These are phyloP conservation scores for Sclerotinia minor DNA, from an alignment of 2,329 filamentous ascomycete species.

Conservation along the genomic window DNA sequence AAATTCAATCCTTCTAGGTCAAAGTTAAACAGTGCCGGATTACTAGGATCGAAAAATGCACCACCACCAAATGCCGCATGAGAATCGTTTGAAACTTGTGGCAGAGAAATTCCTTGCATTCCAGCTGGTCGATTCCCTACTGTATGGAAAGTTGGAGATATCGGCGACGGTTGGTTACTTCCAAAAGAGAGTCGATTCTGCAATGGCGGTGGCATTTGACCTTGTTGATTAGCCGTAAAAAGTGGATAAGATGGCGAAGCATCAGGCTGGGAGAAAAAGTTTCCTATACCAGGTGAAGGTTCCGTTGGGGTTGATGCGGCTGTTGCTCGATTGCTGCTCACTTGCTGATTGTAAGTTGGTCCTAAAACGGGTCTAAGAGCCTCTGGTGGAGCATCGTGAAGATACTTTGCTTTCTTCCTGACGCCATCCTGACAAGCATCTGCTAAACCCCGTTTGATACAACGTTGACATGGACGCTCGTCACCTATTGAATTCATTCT, in stretches of 20 bases:
- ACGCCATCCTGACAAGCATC: conserved; percentile 94
- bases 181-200: conserved; percentile 52
- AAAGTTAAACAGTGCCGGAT: conserved; percentile 92
- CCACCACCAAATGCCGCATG: conserved; percentile 48
- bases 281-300: conserved; percentile 35
- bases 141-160: conserved; percentile 70
- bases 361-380: conserved; percentile 84
- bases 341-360: conserved; percentile 63
- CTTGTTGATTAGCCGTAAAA: conserved; percentile 50
- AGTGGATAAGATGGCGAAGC: conserved; percentile 39
- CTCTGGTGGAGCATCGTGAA: conserved; percentile 91
- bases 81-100: conserved; percentile 52
- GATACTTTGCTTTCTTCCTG: conserved; percentile 98
- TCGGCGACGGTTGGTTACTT: conserved; percentile 67
- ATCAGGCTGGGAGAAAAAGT: conserved; percentile 41
- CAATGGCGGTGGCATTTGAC: conserved; percentile 55
- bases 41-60: conserved; percentile 81
- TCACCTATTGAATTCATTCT: conserved; percentile 63
- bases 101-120: conserved; percentile 44
- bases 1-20: conserved; percentile 93
- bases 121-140: conserved; percentile 51
- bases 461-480: conserved; percentile 89
- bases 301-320: conserved; percentile 38
- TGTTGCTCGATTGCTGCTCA: conserved; percentile 43
- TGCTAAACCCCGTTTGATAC: conserved; percentile 88